Conservation (phyloP, 805 yeast genomes). For the Danielia reshetovae region DNA sequence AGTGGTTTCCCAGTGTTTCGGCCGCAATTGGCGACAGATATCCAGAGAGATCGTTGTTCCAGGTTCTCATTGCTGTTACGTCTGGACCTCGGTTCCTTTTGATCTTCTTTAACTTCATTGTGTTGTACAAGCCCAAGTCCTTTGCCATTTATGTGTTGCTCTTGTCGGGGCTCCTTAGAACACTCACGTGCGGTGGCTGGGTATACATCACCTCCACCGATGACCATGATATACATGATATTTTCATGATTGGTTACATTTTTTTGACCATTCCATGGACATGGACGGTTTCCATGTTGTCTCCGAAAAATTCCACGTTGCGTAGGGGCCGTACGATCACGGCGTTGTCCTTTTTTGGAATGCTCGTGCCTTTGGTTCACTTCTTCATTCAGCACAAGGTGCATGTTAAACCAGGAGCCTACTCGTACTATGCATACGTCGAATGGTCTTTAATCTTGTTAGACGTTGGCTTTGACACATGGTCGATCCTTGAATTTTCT, state of each 20-base stretch:
- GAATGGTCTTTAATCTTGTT: slow-evolving; percentile 88
- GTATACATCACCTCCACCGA: slow-evolving; percentile 95
- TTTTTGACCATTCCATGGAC: slow-evolving; percentile 93
- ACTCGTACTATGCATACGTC: slow-evolving; percentile 87
- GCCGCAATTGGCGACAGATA: slow-evolving; percentile 97
- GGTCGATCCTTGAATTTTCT: slow-evolving; percentile 67
- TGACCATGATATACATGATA: slow-evolving; percentile 94
- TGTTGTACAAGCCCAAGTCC: slow-evolving; percentile 36
- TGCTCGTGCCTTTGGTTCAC: slow-evolving; percentile 77
- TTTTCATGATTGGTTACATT: slow-evolving; percentile 90
- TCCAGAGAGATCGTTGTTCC: slow-evolving; percentile 93
- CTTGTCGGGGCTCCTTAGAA: slow-evolving; percentile 75
- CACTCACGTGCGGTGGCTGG: slow-evolving; percentile 98
- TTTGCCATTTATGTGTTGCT: slow-evolving; percentile 40
- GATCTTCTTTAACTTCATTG: slow-evolving; percentile 48
- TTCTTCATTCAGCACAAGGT: slow-evolving; percentile 93
- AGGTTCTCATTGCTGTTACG: slow-evolving; percentile 85
- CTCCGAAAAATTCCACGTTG: slow-evolving; percentile 41
- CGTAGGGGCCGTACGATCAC: slow-evolving; percentile 53
- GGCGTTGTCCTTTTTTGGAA: slow-evolving; percentile 61
- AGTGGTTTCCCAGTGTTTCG: slow-evolving; percentile 97
- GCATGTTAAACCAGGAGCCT: slow-evolving; percentile 85
- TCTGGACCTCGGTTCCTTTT: slow-evolving; percentile 86
- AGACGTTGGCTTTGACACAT: slow-evolving; percentile 82
- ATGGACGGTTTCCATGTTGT: slow-evolving; percentile 49